Conservation (phyloP, 148 eudicot species). For the Salicornia ramosissima region DNA sequence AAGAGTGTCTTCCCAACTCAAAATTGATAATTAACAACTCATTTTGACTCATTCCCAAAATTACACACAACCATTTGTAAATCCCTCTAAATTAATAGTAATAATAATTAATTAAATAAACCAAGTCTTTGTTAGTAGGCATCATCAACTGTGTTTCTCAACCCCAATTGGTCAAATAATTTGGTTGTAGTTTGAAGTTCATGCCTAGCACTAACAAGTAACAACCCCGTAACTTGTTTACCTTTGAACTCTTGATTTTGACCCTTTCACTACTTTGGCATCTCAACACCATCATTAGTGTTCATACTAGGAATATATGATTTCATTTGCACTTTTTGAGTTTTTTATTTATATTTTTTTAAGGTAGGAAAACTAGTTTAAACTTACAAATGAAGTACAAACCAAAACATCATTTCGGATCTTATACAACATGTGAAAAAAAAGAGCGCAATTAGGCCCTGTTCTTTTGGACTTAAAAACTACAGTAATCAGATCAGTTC, state of each 20-base stretch:
- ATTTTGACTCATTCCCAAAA: not conserved
- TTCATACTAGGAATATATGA: not conserved
- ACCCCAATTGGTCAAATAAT: not conserved
- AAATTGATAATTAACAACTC: not conserved
- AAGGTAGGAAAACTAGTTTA: too few species aligned
- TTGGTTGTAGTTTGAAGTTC: not conserved
- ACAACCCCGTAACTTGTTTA: not conserved
- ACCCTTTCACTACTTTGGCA: conserved; percentile 12
- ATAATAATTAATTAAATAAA: too few species aligned
- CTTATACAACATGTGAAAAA: too few species aligned
- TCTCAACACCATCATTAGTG: not conserved
- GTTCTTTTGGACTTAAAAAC: too few species aligned
- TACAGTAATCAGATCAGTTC: too few species aligned
- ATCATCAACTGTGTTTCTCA: conserved; percentile 5
- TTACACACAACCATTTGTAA: too few species aligned
- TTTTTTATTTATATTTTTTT: not conserved
- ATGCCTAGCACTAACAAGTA: conserved; percentile 1
- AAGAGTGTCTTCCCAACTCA: not conserved
- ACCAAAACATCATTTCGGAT: too few species aligned
- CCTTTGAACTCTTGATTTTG: not conserved
- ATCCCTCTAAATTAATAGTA: too few species aligned
- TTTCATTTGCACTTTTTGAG: too few species aligned
- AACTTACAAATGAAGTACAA: too few species aligned
- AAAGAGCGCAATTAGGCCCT: too few species aligned
- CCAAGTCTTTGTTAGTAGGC: not conserved